Percentiles rank a stretch among this genome's conserved stretches.
Evolutionary conservation across 495 filamentous ascomycete species (phyloP).

Genomic region (Ramalina intermedia): DNA sequence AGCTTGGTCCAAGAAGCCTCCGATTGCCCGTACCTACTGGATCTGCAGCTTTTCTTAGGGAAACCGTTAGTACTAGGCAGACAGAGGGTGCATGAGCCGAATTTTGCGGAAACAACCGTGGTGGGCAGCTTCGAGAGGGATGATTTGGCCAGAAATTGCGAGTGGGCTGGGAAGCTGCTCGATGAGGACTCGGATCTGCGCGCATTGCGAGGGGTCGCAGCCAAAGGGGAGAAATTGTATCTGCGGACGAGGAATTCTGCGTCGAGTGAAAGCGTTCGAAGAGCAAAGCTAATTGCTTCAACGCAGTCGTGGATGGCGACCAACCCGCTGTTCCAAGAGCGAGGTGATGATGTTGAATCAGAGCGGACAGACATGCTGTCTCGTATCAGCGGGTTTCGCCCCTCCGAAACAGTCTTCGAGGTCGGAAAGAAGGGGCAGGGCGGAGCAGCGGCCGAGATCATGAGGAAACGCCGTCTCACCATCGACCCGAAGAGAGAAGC

Average conservation of each 20-base stretch:
- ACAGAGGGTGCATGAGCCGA: conserved; percentile 34
- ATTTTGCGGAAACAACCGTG: conserved; percentile 67
- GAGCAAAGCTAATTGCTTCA: conserved; percentile 57
- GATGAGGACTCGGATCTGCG: conserved; percentile 59
- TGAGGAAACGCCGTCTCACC: conserved; percentile 50
- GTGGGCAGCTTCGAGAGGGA: conserved; percentile 60
- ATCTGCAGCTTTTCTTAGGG: conserved; percentile 88
- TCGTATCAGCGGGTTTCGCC: conserved; percentile 71
- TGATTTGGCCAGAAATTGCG: conserved; percentile 52
- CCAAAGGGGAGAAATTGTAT: conserved; percentile 88
- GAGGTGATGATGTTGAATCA: conserved; percentile 43
- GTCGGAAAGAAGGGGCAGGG: conserved; percentile 48
- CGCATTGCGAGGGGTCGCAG: conserved; percentile 52
- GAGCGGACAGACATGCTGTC: conserved; percentile 74
- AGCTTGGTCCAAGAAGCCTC: conserved; percentile 62
- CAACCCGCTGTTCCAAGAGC: conserved; percentile 63
- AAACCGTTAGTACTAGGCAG: conserved; percentile 59
- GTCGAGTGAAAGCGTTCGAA: conserved; percentile 72
- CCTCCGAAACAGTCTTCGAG: conserved; percentile 89
- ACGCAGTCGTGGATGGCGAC: conserved; percentile 53
- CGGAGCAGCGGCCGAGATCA: conserved; percentile 62
- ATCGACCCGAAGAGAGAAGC: conserved; percentile 25
- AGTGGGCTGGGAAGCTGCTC: conserved; percentile 66
- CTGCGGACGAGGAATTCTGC: conserved; percentile 77
- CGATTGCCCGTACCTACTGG: conserved; percentile 80